Percentiles rank a stretch among this genome's conserved stretches.
phyloP scores from a whole-genome alignment of 2,329 filamentous ascomycete genomes.

The Dendrostoma leiphaemia region DNA sequence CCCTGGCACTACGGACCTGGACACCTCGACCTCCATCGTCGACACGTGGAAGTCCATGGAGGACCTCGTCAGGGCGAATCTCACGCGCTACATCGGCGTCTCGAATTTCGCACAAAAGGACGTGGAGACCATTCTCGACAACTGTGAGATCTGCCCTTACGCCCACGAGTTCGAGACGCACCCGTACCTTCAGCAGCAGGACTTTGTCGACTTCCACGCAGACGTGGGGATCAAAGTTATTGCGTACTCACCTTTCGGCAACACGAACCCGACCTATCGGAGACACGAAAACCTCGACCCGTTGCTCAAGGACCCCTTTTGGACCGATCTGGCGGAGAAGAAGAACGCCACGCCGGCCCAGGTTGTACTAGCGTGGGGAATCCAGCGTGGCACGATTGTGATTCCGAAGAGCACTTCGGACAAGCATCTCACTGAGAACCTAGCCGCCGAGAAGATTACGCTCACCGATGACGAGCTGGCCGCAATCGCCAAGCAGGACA shows the following conservation, averaged over 20 bases:
- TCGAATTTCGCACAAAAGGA: conserved; percentile 54
- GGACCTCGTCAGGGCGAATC: conserved; percentile 48
- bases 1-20: conserved; percentile 28
- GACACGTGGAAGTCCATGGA: conserved; percentile 60
- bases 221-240: conserved; percentile 41
- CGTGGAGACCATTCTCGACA: conserved; percentile 36
- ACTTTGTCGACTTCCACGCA: conserved; percentile 43
- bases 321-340: conserved; percentile 35
- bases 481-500: conserved; percentile 25
- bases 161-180: conserved; percentile 58
- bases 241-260: conserved; percentile 51
- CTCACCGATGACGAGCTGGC: conserved; percentile 37
- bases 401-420: conserved; percentile 50
- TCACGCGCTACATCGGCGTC: conserved; percentile 57
- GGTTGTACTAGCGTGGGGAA: conserved; percentile 46
- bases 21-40: conserved; percentile 25
- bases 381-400: conserved; percentile 43
- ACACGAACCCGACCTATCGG: conserved; percentile 47
- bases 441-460: conserved; percentile 45
- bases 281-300: conserved; percentile 25
- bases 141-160: conserved; percentile 48
- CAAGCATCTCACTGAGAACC: conserved; percentile 42
- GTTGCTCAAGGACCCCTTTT: conserved; percentile 40
- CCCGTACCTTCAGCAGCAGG: conserved; percentile 49
- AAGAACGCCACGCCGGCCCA: conserved; percentile 42